A percentile compares a stretch with the other conserved stretches of the same genome.
Conservation (phyloP, 345 rosid species). For the Orychophragmus violaceus region DNA sequence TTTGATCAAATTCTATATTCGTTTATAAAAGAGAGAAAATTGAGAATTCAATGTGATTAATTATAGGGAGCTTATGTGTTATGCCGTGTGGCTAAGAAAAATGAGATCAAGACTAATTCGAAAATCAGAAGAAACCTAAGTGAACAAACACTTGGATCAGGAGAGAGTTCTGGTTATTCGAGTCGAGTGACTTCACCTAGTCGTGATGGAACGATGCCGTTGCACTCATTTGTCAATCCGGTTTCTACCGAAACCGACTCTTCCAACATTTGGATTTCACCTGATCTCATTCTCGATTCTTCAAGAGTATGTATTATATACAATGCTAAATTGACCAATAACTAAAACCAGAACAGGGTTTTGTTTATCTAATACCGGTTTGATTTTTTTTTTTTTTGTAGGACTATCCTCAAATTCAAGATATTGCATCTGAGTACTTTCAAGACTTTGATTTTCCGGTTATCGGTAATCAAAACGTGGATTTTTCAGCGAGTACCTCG, state of each 20-base stretch:
- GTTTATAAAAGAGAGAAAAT: neutral
- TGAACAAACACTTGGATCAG: conserved; percentile 34
- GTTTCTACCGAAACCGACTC: conserved; percentile 30
- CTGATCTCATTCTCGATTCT: conserved; percentile 75
- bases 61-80: conserved; percentile 75
- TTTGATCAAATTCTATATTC: neutral
- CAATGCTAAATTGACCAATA: neutral
- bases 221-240: conserved; percentile 16
- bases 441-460: conserved; percentile 38
- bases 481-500: conserved; percentile 39
- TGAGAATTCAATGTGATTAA: neutral
- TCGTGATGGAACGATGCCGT: conserved; percentile 30
- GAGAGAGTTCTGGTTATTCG: conserved; percentile 36
- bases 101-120: conserved; percentile 42
- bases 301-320: conserved; percentile 50
- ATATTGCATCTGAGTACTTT: conserved; percentile 30
- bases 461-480: conserved; percentile 13
- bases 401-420: conserved; percentile 54
- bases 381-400: conserved; percentile 17
- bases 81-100: conserved; percentile 76
- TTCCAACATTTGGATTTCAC: conserved; percentile 56
- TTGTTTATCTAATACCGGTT: neutral
- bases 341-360: neutral
- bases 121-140: conserved; percentile 36
- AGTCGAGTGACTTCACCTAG: conserved; percentile 45